A percentile compares a stretch with the other conserved stretches of the same genome.
These are phyloP conservation scores for Nymphaea colorata DNA, from an alignment of 164 flowering plant genomes.

Conservation along the genomic window DNA sequence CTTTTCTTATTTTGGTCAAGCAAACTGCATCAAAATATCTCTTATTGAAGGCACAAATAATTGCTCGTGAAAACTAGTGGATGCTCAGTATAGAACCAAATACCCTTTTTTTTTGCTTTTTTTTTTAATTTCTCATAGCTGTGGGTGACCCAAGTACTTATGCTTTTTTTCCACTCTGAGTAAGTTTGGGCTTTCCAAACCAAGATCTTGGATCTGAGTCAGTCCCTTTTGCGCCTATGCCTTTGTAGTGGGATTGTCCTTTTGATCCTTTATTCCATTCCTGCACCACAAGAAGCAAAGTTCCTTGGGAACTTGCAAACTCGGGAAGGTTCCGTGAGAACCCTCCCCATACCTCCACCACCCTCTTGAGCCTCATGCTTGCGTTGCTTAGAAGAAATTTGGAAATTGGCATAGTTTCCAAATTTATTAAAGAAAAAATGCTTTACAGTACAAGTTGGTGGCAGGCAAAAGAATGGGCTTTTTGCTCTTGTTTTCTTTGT, in stretches of 20 bases:
- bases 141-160: background rate
- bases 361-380: no score
- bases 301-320: no score
- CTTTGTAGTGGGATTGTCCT: no score
- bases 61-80: background rate
- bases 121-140: background rate
- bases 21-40: background rate
- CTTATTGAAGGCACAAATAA: background rate
- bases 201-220: background rate
- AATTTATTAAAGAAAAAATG: no score
- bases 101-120: no score
- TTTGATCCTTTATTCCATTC: background rate
- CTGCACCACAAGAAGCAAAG: no score
- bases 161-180: background rate
- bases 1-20: background rate
- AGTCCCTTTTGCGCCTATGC: background rate
- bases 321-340: background rate
- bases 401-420: no score
- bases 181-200: background rate
- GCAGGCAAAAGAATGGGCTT: no score
- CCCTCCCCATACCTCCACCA: background rate
- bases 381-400: no score
- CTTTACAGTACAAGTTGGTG: no score
- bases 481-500: no score
- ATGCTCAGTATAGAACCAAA: background rate